Percentiles rank a stretch among this genome's conserved stretches.
These are phyloP conservation scores for Knoxia roxburghii DNA, from an alignment of 257 asterid genomes.

Conservation along the genomic window DNA sequence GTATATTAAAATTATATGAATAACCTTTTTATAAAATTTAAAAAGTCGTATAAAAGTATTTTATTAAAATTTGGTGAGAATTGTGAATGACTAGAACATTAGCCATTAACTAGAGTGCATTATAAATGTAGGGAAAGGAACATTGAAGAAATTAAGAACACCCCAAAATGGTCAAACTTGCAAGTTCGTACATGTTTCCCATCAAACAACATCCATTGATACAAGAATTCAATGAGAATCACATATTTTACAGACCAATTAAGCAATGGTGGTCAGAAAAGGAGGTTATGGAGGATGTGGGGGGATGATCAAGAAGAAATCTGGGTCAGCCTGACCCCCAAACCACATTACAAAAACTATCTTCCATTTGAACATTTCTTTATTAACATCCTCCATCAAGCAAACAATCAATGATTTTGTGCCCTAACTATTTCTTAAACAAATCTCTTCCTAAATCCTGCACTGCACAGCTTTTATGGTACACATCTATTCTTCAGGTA, in stretches of 20 bases:
- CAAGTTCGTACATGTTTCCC: neutral
- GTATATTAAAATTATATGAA: no score
- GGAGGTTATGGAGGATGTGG: neutral
- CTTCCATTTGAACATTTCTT: constrained; percentile 13
- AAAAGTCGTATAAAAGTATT: no score
- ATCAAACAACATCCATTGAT: constrained; percentile 6
- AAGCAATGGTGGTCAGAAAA: neutral
- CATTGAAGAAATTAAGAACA: neutral
- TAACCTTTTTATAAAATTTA: no score
- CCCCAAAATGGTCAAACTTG: neutral
- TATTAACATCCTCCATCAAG: constrained; percentile 17
- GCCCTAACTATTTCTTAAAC: constrained; percentile 31
- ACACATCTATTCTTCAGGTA: constrained; percentile 24
- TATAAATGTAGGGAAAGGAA: no score
- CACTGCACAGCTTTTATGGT: constrained; percentile 22
- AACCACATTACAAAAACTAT: constrained; percentile 16
- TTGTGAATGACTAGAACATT: no score
- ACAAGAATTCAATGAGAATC: constrained; percentile 11
- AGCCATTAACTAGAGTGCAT: no score
- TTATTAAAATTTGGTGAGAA: no score
- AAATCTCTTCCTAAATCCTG: constrained; percentile 28
- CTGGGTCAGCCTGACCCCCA: constrained; percentile 12
- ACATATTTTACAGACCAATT: constrained; percentile 17
- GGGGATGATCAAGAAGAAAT: constrained; percentile 1
- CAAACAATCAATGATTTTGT: constrained; percentile 27